Evolutionary conservation across 2,329 filamentous ascomycete species (phyloP), one percentile per base, ranked within the genome.

Genomic region (Aspergillus neotritici): DNA sequence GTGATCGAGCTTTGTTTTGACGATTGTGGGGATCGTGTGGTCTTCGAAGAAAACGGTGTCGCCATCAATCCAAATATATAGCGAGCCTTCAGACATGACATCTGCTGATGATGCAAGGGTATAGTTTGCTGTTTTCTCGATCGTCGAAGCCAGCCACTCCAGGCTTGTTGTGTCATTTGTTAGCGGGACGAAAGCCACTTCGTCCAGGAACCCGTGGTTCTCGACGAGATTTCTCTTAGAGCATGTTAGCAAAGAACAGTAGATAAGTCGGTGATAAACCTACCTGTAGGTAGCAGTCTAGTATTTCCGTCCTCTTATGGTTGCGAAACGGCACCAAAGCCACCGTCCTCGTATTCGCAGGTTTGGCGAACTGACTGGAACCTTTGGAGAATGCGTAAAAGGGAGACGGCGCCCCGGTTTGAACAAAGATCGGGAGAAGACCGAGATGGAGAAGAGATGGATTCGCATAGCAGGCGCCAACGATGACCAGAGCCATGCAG

Each of bases 1-100:
- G 28, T 78, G 68, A 4, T 71, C 65, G 37, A 76, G 57, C 48
- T 74, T 74, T 14, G 74, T 76, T 48, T 74, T 73, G 21, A 79
- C 68, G 5, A 81, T 66, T 3, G 75, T 72, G 2, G 75, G 70
- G 37, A 82, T 76, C 16, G 72, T 66, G 41, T 66, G 61, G 37
- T 71, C 66, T 43, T 70, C 66, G 10, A 72, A 50, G 43, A 63
- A 73, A 21, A 71, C 56, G 37, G 67, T 54, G 39, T 71, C 68
- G 3, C 70, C 69, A 43, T 71, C 69, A 32, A 72, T 69, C 49
- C 67, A 69, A 39, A 71, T 59, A 39, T 68, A 70, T 47, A 71
- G 59, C 12, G 58, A 49, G 31, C 60, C 48, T 12, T 53, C 43
- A 9, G 21, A 25, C 7, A 2, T 25, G 7, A 8, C 21, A 6